Evolutionary conservation across 2,329 filamentous ascomycete species (phyloP), one percentile per base, ranked within the genome.

Genomic region (Bipolaris gigantea): DNA sequence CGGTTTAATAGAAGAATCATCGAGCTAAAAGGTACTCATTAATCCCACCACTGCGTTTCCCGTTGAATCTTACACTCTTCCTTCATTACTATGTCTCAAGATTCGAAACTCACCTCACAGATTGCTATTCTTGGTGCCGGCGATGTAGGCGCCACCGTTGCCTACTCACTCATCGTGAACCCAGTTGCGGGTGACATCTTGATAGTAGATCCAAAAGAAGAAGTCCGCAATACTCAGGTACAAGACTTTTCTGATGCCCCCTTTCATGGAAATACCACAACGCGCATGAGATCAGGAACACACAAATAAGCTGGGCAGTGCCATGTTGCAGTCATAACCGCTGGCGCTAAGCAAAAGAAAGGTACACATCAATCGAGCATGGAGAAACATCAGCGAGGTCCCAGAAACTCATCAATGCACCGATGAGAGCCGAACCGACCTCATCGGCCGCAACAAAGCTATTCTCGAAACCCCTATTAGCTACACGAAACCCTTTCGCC

Each of bases 151-250:
- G 60, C 63, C 5, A 66, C 63, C 0, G 63, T 66, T 13, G 62
- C 63, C 18, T 64, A 62, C 54, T 63, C 60, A 8, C 56, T 66
- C n/a, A 63, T 66, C 54, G 54, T 66, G 51, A 62, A 64, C 44
- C 57, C 60, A 0, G 53, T 61, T 0, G 62, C 63, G 2, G 54
- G 58, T 16, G 62, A 64, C 2, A 63, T 66, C 25, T 27, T 64
- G 3, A 42, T 66, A 13, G 50, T 66, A 13, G 63, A 66, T 11
- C 63, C 63, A 16, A 57, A 66, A 32, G 61, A 64, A 30, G 60
- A 63, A 35, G 58, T 66, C 1, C 36, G 63, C 4, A 60, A 66
- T 19, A 60, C 63, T 1, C 63, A 64, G 21, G 48, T 66, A 5
- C 61, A 64, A 10, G 63, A 65, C 30, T 30, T 65, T 10, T 54